Base-by-base conservation (phyloP, 768 basidiomycete genomes). In the Amanita molliuscula region DNA sequence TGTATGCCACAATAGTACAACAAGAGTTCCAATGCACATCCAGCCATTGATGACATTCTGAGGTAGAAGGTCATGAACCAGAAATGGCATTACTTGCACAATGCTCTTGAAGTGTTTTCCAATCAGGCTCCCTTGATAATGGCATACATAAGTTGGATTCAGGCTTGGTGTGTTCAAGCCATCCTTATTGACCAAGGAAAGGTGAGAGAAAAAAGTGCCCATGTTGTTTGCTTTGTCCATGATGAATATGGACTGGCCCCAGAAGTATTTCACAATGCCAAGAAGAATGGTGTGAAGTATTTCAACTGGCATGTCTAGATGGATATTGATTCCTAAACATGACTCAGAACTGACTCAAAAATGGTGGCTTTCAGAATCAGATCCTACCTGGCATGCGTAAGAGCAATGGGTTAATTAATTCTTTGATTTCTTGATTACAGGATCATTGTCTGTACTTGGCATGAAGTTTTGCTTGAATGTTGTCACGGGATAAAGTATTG, bases 201-300 rank as follows among this genome's bases (percentile, higher is more conserved):
- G 44, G 44, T 29, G 44, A n/a, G 44, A 16, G 29, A 31, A 29
- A 28, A 44, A 16, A 16, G 18, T n/a, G 44, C 20, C n/a, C 29
- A 44, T 44, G 6, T 31, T 15, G 10, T 31, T 28, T 33, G 44
- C 29, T 15, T 8, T 11, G 18, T 26, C 7, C 5, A 44, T 29
- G 20, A 44, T 55, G 10, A 58, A 41, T 8, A 67, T 52, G 0
- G 60, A 56, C 56, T 76, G 73, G 0, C 66, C 62, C 73, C 74
- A 77, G 23, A 72, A 63, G 51, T 76, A 77, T 44, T 76, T 76
- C 41, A 75, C 62, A 56, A 73, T 65, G 0, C 73, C 72, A 1
- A 75, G 65, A 0, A 75, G 59, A 18, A 74, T 56, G 2, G 69
- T 66, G 54, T 75, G 74, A 0, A 75, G 58, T 21, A 74, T 68